Conservation (phyloP, 2,329 filamentous ascomycete genomes). For the Cladophialophora yegresii region DNA sequence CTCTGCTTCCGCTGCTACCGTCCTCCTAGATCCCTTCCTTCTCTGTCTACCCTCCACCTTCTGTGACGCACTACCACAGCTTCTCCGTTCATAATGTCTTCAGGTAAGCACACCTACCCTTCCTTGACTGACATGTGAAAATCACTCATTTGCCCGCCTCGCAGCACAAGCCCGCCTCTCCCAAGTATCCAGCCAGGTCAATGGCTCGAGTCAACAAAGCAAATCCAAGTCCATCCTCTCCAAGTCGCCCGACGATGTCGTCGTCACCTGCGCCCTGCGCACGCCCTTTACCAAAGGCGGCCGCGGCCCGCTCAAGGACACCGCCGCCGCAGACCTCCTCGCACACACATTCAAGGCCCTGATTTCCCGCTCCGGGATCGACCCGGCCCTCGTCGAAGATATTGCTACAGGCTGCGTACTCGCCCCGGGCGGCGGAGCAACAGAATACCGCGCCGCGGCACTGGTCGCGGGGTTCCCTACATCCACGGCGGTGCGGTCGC, state of each 20-base stretch:
- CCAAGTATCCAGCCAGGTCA: constrained; percentile 61
- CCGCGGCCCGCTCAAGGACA: constrained; percentile 95
- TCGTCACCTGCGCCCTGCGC: constrained; percentile 88
- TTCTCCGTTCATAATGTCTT: not conserved
- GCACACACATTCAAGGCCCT: constrained; percentile 79
- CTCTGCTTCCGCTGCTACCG: not conserved
- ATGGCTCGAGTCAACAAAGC: constrained; percentile 32
- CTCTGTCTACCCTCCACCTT: not conserved
- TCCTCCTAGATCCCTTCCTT: not conserved
- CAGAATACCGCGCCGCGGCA: constrained; percentile 91
- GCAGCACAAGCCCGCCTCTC: constrained; percentile 60
- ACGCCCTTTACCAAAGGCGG: constrained; percentile 91
- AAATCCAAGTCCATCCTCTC: constrained; percentile 45
- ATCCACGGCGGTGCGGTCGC: constrained; percentile 75
- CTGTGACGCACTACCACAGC: not conserved
- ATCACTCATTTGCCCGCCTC: constrained; percentile 17
- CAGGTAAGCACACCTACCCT: not conserved
- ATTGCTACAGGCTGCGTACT: constrained; percentile 90
- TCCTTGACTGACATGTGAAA: constrained; percentile 35
- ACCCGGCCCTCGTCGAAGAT: constrained; percentile 85
- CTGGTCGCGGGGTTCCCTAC: constrained; percentile 90
- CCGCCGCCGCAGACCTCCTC: constrained; percentile 79
- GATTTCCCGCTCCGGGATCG: constrained; percentile 81
- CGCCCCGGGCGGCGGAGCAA: constrained; percentile 88
- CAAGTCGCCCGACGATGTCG: constrained; percentile 69